Evolutionary conservation across 2,329 filamentous ascomycete genomes (phyloP), one percentile per base, ranked within the genome.

Genomic region (Exophiala dermatitidis): DNA sequence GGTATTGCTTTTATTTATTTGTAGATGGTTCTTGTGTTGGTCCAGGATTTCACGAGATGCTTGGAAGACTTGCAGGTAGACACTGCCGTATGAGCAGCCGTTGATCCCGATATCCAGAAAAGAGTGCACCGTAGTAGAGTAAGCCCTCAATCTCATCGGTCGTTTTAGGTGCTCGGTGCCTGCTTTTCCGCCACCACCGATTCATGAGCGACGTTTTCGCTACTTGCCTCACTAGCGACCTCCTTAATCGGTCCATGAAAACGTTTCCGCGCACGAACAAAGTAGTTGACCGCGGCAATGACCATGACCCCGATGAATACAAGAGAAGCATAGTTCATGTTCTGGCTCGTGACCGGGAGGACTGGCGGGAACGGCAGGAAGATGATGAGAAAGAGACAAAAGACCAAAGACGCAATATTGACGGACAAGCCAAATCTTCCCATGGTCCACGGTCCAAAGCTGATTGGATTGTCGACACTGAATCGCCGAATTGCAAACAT

Each of bases 351-450:
- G n/a, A 70, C 67, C 0, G 68, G 68, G 7, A 66, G n/a, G 1
- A 55, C 58, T 0, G 66, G 38, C 0, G 68, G 68, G 48, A 70
- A 69, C 5, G 64, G 64, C 47, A 69, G 51, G 53, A 68, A 69
- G 28, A 68, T 64, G n/a, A 57, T 56, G 37, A 67, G 65, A 56
- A 66, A 68, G 1, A 61, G 60, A 10, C 62, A 62, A 50, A 67
- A 70, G 2, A 63, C 46, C 42, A 69, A 59, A 1, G 67, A 61
- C 34, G 66, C 43, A 43, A 66, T 26, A 44, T 70, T 69, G 28
- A 68, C 48, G 0, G 61, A 50, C 1, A 68, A 54, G 1, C 67
- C 67, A 44, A 60, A 63, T 41, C 57, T 63, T 0, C 67, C 66
- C 4, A 69, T 52, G 5, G 52, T 61, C 50, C 64, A 70, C 2